Evolutionary conservation across 2,329 filamentous ascomycete species (phyloP), one percentile per base, ranked within the genome.

Genomic region (Botryotinia convoluta): DNA sequence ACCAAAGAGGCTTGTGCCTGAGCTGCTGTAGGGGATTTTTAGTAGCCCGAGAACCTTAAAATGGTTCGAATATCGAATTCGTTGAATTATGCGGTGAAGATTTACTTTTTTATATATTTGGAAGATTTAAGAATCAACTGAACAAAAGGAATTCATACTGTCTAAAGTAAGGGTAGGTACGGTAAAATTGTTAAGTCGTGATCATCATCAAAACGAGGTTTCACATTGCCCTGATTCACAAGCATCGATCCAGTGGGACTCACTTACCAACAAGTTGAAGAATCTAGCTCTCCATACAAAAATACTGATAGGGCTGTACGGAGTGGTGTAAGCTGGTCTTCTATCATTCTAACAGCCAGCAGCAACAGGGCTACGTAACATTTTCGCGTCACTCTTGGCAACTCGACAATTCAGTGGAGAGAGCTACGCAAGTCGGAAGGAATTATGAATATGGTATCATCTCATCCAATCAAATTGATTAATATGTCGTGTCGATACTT

Each of bases 341-440:
- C 65, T 22, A 22, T 22, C 39, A 20, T 20, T 63, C 61, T 45
- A 45, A n/a, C 18, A n/a, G 42, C n/a, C 37, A 32, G 9, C 20
- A 71, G 26, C 26, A 45, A 45, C 45, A 71, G 60, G 69, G 57
- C 69, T 71, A 42, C 44, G 68, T 70, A 61, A 60, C 68, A 44
- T 44, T 60, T 70, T 60, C 69, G 69, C 44, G 42, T 71, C 69
- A 42, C 59, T 32, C 69, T 71, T 71, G 69, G 57, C 69, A 39
- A 45, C 26, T 63, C 29, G 14, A 63, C 14, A 42, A 29, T 60
- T 48, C 59, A 37, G 57, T 71, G 54, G 57, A 62, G 9, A 20
- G 29, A 42, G 44, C 42, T 48, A 26, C 62, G 63, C 63, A 48
- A 65, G 63, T 65, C 22, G 6, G 35, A 20, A 51, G 29, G 26